Evolutionary conservation across 495 filamentous ascomycete species (phyloP), one percentile per base, ranked within the genome.

Genomic region (Aspergillus carlsbadensis): DNA sequence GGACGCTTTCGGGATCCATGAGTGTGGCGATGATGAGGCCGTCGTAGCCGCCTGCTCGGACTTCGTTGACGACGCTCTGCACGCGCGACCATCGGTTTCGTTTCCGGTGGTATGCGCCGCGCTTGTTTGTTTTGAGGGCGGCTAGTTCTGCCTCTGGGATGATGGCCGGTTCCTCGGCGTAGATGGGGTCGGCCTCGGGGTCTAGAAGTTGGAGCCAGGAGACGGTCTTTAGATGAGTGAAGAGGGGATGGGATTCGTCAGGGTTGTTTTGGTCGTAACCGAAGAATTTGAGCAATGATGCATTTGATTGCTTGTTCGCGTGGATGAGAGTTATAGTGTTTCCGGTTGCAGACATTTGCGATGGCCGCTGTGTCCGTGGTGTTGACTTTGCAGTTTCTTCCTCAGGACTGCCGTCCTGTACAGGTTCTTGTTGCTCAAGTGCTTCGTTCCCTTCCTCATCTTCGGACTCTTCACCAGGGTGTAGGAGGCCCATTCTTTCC

Each of bases 301-400:
- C 80, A 62, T 96, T 98, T 0, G 94, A 89, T 72, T 97, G 95
- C 37, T 87, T 80, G 70, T 92, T 87, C n/a, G 87, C 72, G 69
- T 98, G 94, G 41, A 98, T 67, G 33, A 96, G 72, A 0, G 92
- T 97, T 56, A 98, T 82, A 15, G 90, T 94, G 70, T 97, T 98
- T 10, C 80, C 82, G 8, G 72, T 73, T 0, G 87, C 84, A 41
- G 79, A 74, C 74, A 78, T 79, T 15, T 73, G 63, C 21, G 60
- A 47, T 26, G 53, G 70, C 17, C 65, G 68, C 31, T 60, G 10
- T 15, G 37, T 50, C 6, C 36, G 29, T 24, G 13, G 51, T 21
- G 26, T 14, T 29, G 53, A n/a, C 14, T 52, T 34, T 20, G 39
- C 33, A 14, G 29, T 54, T 7, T 55, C 21, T 41, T 57, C 42